A percentile compares a stretch with the other conserved stretches of the same genome.
Conservation (phyloP, 495 filamentous ascomycete genomes). For the Amniculicola lignicola region DNA sequence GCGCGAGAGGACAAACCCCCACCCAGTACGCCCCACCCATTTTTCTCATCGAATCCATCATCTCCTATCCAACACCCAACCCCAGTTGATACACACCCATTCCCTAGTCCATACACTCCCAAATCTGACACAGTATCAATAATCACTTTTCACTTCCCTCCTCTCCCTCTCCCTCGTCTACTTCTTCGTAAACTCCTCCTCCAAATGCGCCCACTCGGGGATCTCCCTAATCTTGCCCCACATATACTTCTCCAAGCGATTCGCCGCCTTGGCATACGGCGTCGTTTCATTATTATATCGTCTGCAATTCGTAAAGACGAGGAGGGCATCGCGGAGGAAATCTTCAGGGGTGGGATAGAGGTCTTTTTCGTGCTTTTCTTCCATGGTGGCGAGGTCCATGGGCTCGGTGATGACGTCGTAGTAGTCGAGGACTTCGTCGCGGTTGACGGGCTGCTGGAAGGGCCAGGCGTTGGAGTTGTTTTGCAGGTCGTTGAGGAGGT, state of each 20-base stretch:
- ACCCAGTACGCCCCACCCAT: no score
- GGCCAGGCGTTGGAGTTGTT: conserved; percentile 92
- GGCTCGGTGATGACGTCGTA: conserved; percentile 98
- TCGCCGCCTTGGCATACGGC: conserved; percentile 91
- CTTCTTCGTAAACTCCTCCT: conserved; percentile 17
- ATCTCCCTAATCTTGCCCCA: conserved; percentile 88
- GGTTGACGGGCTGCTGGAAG: conserved; percentile 89
- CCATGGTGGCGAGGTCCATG: conserved; percentile 97
- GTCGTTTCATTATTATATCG: conserved; percentile 95
- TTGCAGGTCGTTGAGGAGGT: conserved; percentile 92
- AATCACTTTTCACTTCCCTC: no score
- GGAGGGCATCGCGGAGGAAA: conserved; percentile 83
- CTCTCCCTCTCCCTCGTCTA: no score
- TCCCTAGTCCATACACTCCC: no score
- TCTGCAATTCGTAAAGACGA: conserved; percentile 93
- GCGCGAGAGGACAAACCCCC: no score
- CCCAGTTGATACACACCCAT: no score
- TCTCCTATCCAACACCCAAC: no score
- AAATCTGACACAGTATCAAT: no score
- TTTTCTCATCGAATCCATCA: no score
- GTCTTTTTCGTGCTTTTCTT: conserved; percentile 90
- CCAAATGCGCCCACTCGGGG: conserved; percentile 70
- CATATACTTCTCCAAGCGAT: conserved; percentile 96
- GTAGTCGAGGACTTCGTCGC: conserved; percentile 93
- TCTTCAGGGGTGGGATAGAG: conserved; percentile 88